These are phyloP conservation scores for Hypomyces perniciosus DNA, from an alignment of 2,329 filamentous ascomycete genomes.

Conservation along the genomic window DNA sequence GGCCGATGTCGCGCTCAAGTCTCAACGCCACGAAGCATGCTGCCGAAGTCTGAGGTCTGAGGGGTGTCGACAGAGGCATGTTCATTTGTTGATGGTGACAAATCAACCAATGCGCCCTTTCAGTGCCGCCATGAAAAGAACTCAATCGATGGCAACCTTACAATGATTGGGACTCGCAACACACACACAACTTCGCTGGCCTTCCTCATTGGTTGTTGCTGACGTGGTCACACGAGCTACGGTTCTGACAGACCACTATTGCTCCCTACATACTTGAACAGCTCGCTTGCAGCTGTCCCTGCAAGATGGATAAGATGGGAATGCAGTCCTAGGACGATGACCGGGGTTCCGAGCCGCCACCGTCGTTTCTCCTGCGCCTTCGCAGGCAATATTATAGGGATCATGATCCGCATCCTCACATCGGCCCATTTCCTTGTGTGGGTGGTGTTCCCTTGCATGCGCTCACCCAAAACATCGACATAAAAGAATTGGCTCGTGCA, in stretches of 20 bases:
- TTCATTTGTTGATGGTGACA: background rate
- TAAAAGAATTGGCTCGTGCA: conserved; percentile 31
- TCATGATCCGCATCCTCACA: conserved; percentile 13
- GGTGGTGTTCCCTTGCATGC: conserved; percentile 17
- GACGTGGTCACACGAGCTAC: conserved; percentile 5
- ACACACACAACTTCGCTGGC: too few species aligned
- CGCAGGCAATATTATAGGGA: background rate
- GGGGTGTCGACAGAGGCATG: background rate
- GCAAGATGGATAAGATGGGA: conserved; percentile 12
- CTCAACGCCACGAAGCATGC: conserved; percentile 7
- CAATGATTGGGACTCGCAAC: too few species aligned
- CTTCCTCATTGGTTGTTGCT: background rate
- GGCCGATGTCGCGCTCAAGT: conserved; percentile 15
- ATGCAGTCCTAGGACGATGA: conserved; percentile 5
- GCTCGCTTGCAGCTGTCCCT: conserved; percentile 8
- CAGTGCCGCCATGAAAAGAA: background rate
- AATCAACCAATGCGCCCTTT: background rate
- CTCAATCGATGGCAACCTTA: too few species aligned
- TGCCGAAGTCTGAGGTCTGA: background rate
- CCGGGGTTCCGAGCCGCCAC: background rate
- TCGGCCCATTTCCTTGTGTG: conserved; percentile 5
- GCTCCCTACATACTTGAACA: conserved; percentile 5
- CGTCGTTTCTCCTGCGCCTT: background rate
- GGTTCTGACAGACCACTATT: background rate
- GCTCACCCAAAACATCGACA: conserved; percentile 33